Evolutionary conservation across 106 monocot genomes (phyloP).

Genomic region (Cymbidium sinense): DNA sequence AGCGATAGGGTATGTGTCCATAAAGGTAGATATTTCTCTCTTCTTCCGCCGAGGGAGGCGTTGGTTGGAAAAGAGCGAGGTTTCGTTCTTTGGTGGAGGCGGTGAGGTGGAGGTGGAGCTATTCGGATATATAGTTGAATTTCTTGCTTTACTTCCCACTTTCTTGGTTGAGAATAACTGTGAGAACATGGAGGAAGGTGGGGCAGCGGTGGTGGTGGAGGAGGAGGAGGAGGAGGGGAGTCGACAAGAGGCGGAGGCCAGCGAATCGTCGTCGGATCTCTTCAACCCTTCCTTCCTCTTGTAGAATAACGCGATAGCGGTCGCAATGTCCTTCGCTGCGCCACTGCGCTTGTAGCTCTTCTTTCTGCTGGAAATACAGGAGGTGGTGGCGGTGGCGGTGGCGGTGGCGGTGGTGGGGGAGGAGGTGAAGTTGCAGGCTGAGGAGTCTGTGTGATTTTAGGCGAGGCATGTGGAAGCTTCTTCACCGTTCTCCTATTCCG

Average conservation of each 20-base stretch:
- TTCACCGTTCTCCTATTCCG: no score
- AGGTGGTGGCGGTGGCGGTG: neutral
- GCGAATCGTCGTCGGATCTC: conserved; percentile 21
- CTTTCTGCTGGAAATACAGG: neutral
- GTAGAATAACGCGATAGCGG: conserved; percentile 48
- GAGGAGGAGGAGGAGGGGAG: conserved; percentile 38
- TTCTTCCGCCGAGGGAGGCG: neutral
- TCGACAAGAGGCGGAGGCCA: neutral
- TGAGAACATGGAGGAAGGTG: conserved; percentile 21
- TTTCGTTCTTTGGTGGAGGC: neutral
- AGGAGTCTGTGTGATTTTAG: no score
- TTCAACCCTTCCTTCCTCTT: conserved; percentile 44
- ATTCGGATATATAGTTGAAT: conserved; percentile 8
- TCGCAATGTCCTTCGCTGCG: conserved; percentile 58
- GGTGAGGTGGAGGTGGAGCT: conserved; percentile 21
- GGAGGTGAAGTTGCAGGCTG: no score
- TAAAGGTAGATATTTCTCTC: neutral
- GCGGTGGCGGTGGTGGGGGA: no score
- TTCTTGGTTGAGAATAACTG: conserved; percentile 51
- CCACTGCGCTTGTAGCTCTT: conserved; percentile 29
- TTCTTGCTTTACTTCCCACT: conserved; percentile 33
- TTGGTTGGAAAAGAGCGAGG: conserved; percentile 10
- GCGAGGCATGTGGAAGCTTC: no score
- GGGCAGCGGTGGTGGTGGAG: conserved; percentile 31
- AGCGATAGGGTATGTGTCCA: neutral